A percentile compares a stretch with the other conserved stretches of the same genome.
phyloP scores from a whole-genome alignment of 1,284 basidiomycete genomes.

The Volvariella volvacea region DNA sequence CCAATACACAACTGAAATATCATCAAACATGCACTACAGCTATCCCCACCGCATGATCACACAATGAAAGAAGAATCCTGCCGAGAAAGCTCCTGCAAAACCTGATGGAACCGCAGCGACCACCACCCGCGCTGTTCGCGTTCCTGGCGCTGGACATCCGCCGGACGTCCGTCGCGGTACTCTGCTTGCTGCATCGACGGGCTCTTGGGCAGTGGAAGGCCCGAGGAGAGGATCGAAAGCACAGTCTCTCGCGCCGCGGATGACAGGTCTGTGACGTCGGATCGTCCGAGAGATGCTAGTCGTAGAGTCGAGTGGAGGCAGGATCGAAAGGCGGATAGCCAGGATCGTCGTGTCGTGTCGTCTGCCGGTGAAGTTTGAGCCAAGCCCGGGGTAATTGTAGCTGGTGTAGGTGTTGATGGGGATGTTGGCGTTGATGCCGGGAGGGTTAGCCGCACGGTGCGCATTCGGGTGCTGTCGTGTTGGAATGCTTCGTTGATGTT shows the following conservation, averaged over 20 bases:
- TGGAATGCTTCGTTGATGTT: constrained; percentile 29
- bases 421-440: too few relatives aligned
- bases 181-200: constrained; percentile 16
- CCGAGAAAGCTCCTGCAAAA: constrained; percentile 42
- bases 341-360: constrained; percentile 19
- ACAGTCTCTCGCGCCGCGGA: constrained; percentile 20
- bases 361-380: not conserved
- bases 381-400: too few relatives aligned
- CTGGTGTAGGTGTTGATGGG: too few relatives aligned
- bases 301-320: constrained; percentile 29
- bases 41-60: too few relatives aligned
- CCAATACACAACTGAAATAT: too few relatives aligned
- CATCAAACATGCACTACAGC: too few relatives aligned
- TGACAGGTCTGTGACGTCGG: constrained; percentile 2
- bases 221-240: constrained; percentile 47
- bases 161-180: constrained; percentile 4
- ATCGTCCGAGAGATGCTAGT: constrained; percentile 14
- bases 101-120: constrained; percentile 65
- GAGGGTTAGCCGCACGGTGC: not conserved
- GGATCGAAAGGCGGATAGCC: constrained; percentile 44
- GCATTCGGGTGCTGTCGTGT: constrained; percentile 3
- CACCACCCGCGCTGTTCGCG: constrained; percentile 77
- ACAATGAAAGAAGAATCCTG: not conserved
- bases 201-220: constrained; percentile 39
- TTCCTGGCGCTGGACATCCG: constrained; percentile 31